Evolutionary conservation across 257 asterid genomes (phyloP).

Genomic region (Pogostemon cablin): DNA sequence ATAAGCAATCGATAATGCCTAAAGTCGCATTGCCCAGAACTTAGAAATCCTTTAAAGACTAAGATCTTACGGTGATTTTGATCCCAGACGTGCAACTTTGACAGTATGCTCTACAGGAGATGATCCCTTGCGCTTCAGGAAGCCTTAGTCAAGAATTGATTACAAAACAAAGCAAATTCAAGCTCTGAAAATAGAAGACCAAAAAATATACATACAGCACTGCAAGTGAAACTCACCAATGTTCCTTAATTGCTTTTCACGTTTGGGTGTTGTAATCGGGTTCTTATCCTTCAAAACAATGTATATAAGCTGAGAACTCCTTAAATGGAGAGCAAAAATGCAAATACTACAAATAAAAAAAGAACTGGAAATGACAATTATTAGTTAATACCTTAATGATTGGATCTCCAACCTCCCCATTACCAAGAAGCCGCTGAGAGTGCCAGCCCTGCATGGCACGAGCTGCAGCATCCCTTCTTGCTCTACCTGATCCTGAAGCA

Average conservation of each 20-base stretch:
- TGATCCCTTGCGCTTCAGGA: slow-evolving; percentile 80
- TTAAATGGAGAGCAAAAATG: slow-evolving; percentile 5
- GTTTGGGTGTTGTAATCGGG: slow-evolving; percentile 56
- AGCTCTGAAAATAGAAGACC: slow-evolving; percentile 21
- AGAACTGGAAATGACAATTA: slow-evolving; percentile 4
- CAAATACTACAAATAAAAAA: slow-evolving; percentile 12
- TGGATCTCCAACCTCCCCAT: slow-evolving; percentile 94
- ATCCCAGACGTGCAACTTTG: slow-evolving; percentile 58
- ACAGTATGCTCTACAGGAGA: slow-evolving; percentile 74
- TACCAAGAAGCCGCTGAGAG: slow-evolving; percentile 80
- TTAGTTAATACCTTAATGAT: slow-evolving; percentile 63
- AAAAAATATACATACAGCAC: slow-evolving; percentile 25
- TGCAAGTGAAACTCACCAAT: slow-evolving; percentile 58
- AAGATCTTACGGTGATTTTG: slow-evolving; percentile 78
- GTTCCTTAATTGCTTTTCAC: slow-evolving; percentile 79
- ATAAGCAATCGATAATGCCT: slow-evolving; percentile 11
- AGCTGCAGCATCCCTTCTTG: slow-evolving; percentile 97
- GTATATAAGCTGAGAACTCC: slow-evolving; percentile 23
- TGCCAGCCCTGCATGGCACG: slow-evolving; percentile 99
- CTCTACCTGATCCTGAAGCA: slow-evolving; percentile 82
- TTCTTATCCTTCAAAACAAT: slow-evolving; percentile 65
- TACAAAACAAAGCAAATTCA: slow-evolving; percentile 33
- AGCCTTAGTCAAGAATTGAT: slow-evolving; percentile 52
- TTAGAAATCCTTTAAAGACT: slow-evolving; percentile 16
- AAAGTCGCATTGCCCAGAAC: slow-evolving; percentile 24